Evolutionary conservation across 495 filamentous ascomycete species (phyloP).

Genomic region (Schizothecium vesticola): DNA sequence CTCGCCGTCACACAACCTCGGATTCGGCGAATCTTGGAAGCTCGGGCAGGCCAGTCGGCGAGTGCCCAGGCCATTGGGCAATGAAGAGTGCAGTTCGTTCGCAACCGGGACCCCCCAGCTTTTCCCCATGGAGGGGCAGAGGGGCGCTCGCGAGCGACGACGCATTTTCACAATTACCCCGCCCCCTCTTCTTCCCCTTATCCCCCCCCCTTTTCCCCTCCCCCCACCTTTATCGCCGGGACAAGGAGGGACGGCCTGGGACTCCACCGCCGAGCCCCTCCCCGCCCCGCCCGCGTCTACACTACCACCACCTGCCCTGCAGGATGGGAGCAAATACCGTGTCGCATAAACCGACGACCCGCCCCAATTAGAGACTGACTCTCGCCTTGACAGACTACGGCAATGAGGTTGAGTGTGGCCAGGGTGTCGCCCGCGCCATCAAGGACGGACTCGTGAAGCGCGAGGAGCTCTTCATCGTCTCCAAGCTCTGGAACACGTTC

Average conservation of each 20-base stretch:
- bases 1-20: not conserved
- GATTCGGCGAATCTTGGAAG: not conserved
- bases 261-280: slow-evolving; percentile 10
- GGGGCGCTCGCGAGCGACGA: slow-evolving; percentile 10
- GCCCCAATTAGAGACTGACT: slow-evolving; percentile 5
- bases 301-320: not conserved
- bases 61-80: not conserved
- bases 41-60: not conserved
- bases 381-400: slow-evolving; percentile 61
- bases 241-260: not conserved
- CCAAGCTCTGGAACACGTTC: slow-evolving; percentile 91
- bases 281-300: slow-evolving; percentile 1
- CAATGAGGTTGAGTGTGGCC: slow-evolving; percentile 78
- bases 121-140: slow-evolving; percentile 9
- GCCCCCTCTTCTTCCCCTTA: slow-evolving; percentile 21
- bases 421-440: slow-evolving; percentile 83
- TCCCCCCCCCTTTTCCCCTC: slow-evolving; percentile 26
- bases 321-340: slow-evolving; percentile 3
- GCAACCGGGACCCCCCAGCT: not conserved
- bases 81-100: not conserved
- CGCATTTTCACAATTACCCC: slow-evolving; percentile 17
- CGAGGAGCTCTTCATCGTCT: slow-evolving; percentile 84
- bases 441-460: slow-evolving; percentile 80
- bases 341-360: not conserved
- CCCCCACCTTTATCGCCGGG: slow-evolving; percentile 19